Percentiles rank a stretch among this genome's conserved stretches.
These are phyloP conservation scores for Candida qinlingensis DNA, from an alignment of 805 yeast genomes.

Conservation along the genomic window DNA sequence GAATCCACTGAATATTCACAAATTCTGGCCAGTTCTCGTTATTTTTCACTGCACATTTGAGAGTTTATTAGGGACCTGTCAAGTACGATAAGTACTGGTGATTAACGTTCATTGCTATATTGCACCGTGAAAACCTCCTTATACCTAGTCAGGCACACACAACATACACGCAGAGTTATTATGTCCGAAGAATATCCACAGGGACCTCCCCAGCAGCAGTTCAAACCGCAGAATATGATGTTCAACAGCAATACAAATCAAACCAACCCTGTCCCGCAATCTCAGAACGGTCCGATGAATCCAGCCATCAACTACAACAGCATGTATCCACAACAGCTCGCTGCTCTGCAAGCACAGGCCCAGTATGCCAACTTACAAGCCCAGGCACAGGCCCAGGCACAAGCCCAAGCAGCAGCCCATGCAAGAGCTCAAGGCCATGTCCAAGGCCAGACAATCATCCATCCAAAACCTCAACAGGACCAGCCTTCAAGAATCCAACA, in stretches of 20 bases:
- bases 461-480: background rate
- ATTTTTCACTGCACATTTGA: too few relatives aligned
- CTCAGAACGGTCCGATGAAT: background rate
- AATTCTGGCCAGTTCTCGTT: too few relatives aligned
- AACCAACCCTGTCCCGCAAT: background rate
- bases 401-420: slow-evolving; percentile 1
- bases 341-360: slow-evolving; percentile 15
- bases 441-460: background rate
- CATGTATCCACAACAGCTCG: slow-evolving; percentile 13
- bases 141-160: too few relatives aligned
- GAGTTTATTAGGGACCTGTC: too few relatives aligned
- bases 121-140: too few relatives aligned
- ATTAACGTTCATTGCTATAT: too few relatives aligned
- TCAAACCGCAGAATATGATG: background rate
- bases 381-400: slow-evolving; percentile 7
- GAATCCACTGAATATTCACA: too few relatives aligned
- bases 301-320: slow-evolving; percentile 5
- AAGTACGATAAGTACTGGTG: too few relatives aligned
- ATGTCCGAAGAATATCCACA: background rate
- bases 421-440: background rate
- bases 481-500: slow-evolving; percentile 1
- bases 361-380: slow-evolving; percentile 15
- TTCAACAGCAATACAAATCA: background rate
- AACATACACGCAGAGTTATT: background rate
- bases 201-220: background rate